Percentiles rank a stretch among this genome's conserved stretches.
These are phyloP conservation scores for Colletotrichum eremochloae DNA, from an alignment of 2,329 filamentous ascomycete species.

Conservation along the genomic window DNA sequence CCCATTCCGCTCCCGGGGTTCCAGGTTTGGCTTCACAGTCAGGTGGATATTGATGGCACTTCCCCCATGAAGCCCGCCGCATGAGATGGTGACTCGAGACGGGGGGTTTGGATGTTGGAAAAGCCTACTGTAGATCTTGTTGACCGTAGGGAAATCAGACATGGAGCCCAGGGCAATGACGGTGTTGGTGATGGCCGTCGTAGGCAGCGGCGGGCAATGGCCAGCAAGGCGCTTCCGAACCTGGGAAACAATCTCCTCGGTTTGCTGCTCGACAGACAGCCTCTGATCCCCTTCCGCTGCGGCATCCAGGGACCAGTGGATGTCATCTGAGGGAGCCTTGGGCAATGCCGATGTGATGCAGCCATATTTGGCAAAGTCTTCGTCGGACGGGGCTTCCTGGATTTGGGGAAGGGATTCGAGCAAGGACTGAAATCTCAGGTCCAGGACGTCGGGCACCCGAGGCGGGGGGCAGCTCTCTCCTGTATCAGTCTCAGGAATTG, in stretches of 20 bases:
- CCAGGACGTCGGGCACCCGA: constrained; percentile 75
- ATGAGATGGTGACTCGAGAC: constrained; percentile 85
- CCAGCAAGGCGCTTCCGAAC: constrained; percentile 58
- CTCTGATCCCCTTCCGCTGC: constrained; percentile 37
- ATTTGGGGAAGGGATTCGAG: constrained; percentile 50
- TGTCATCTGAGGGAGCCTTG: constrained; percentile 18
- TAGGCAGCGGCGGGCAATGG: constrained; percentile 50
- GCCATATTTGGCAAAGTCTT: not conserved
- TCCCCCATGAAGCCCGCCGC: constrained; percentile 75
- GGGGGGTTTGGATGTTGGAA: constrained; percentile 87
- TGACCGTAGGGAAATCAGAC: constrained; percentile 81
- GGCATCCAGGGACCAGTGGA: constrained; percentile 58
- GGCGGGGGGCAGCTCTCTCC: constrained; percentile 48
- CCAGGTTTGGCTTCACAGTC: constrained; percentile 53
- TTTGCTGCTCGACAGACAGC: constrained; percentile 61
- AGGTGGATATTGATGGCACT: constrained; percentile 73
- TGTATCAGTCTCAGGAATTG: constrained; percentile 34
- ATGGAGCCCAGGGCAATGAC: constrained; percentile 83
- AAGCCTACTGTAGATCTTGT: constrained; percentile 79
- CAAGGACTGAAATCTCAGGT: constrained; percentile 68
- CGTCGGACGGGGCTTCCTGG: not conserved
- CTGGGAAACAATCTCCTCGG: constrained; percentile 60
- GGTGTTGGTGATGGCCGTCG: constrained; percentile 65
- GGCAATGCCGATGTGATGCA: constrained; percentile 13
- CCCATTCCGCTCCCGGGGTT: constrained; percentile 61